Base-by-base conservation (phyloP, 768 basidiomycete species). In the Lactarius pseudohatsudake region DNA sequence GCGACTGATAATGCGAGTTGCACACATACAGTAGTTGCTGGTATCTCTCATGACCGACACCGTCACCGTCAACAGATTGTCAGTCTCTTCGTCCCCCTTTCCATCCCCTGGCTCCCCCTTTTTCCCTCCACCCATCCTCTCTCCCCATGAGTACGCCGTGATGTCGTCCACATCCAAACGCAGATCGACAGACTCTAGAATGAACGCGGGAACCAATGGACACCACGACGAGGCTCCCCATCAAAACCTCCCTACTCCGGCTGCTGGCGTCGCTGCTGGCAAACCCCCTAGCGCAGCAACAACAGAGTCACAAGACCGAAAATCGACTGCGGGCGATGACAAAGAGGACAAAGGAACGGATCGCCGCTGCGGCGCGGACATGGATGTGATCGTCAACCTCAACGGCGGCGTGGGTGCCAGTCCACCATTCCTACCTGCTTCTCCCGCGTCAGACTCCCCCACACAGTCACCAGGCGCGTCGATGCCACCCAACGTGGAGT, bases 61-160 rank as follows among this genome's bases (percentile, higher is more conserved):
- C 11, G 61, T 69, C 40, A 43, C 61, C 34, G 66, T 85, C 41
- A 81, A 84, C 67, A 74, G 75, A 26, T 74, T 78, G 28, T 77
- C 82, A 10, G n/a, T 53, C 26, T 80, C 83, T 20, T 71, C 76
- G 0, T 78, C 79, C 41, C 81, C 81, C 2, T 82, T 82, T 76
- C 88, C 88, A 0, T 87, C 86, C 0, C 89, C 89, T 3, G 85
- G 85, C 0, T 87, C 86, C 6, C 80, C 86, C 0, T 90, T 90
- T 70, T 72, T 89, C 2, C 87, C 89, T 2, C 89, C 89, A 4
- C 88, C 89, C 4, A 80, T 83, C 4, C 86, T 86, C 1, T 83
- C 84, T 3, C 79, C 84, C 36, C 88, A 90, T 79, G 89, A 91
- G 72, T 89, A 88, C 72, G 87, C 87, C 15, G 71, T 83, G 45